Evolutionary conservation across 805 yeast genomes (phyloP).

Genomic region (Cyberlindnera mississippiensis): DNA sequence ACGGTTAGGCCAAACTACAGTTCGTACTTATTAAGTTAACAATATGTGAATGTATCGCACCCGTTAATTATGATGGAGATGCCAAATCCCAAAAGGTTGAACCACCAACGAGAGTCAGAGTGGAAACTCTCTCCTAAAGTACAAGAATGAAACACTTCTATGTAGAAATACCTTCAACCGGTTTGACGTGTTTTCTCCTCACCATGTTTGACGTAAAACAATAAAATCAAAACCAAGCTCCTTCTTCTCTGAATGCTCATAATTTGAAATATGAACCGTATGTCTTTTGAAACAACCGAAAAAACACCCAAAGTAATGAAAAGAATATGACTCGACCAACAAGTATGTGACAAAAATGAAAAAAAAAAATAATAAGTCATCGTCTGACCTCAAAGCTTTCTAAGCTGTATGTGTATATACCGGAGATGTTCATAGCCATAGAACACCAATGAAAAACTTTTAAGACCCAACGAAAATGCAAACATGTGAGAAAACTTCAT

Average conservation of each 20-base stretch:
- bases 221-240: slow-evolving; percentile 3
- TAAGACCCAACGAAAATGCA: slow-evolving; percentile 14
- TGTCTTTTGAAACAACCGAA: slow-evolving; percentile 4
- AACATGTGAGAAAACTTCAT: slow-evolving; percentile 16
- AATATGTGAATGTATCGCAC: slow-evolving; percentile 1
- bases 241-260: slow-evolving; percentile 4
- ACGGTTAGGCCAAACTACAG: too few species aligned
- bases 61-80: slow-evolving; percentile 12
- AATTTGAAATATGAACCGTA: not conserved
- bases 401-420: slow-evolving; percentile 11
- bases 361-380: slow-evolving; percentile 1
- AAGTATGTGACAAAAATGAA: slow-evolving; percentile 1
- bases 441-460: slow-evolving; percentile 12
- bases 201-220: slow-evolving; percentile 8
- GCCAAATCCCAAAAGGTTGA: slow-evolving; percentile 8
- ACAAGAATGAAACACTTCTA: slow-evolving; percentile 10
- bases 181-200: slow-evolving; percentile 14
- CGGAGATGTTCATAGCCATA: slow-evolving; percentile 5
- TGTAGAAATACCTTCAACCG: slow-evolving; percentile 10
- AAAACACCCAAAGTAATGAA: slow-evolving; percentile 7
- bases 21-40: too few species aligned
- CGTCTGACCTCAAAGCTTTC: slow-evolving; percentile 10
- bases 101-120: slow-evolving; percentile 1
- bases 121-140: slow-evolving; percentile 6
- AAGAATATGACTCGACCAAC: slow-evolving; percentile 5